These are phyloP conservation scores for Bruguiera parviflora DNA, from an alignment of 345 rosid species.

Conservation along the genomic window DNA sequence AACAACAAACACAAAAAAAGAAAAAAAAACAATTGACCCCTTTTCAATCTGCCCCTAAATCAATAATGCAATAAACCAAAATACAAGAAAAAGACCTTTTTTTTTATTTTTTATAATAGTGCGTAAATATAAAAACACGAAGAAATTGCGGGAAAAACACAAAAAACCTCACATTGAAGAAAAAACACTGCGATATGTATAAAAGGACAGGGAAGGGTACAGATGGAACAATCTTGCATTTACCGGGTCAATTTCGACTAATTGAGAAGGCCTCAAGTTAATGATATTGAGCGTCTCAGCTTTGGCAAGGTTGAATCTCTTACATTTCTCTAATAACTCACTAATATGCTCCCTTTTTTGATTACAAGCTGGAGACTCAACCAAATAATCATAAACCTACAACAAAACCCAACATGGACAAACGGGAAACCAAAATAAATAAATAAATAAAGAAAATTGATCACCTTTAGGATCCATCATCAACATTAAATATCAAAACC, in stretches of 20 bases:
- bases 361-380: slow-evolving; percentile 48
- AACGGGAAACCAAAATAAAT: neutral
- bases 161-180: too few relatives aligned
- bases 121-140: neutral
- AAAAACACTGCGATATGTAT: too few relatives aligned
- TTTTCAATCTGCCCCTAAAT: too few relatives aligned
- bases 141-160: too few relatives aligned
- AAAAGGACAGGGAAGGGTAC: neutral
- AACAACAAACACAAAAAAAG: too few relatives aligned
- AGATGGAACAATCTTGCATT: slow-evolving; percentile 4
- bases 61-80: too few relatives aligned
- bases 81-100: too few relatives aligned
- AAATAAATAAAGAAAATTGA: neutral
- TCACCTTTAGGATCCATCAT: neutral
- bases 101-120: too few relatives aligned
- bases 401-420: neutral
- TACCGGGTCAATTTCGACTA: slow-evolving; percentile 59
- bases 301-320: slow-evolving; percentile 60
- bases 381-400: slow-evolving; percentile 76
- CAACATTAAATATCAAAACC: neutral
- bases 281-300: slow-evolving; percentile 76
- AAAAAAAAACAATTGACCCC: too few relatives aligned
- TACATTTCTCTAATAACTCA: slow-evolving; percentile 47
- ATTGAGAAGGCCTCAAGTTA: slow-evolving; percentile 51
- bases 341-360: slow-evolving; percentile 57